These are phyloP conservation scores for Nicotiana benthamiana DNA, from an alignment of 257 asterid genomes.

Conservation along the genomic window DNA sequence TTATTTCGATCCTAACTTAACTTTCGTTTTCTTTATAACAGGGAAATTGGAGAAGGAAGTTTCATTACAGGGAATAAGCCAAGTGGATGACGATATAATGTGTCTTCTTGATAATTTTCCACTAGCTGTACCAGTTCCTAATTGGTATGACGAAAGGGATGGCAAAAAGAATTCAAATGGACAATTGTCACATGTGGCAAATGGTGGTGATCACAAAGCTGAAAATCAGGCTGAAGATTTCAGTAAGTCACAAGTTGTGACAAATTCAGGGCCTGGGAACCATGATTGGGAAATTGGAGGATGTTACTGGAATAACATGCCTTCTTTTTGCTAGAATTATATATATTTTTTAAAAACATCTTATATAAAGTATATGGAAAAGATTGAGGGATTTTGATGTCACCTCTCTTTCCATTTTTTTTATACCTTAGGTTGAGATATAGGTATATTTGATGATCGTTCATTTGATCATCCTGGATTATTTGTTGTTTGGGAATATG, in stretches of 20 bases:
- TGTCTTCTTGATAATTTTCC: constrained; percentile 52
- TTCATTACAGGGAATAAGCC: constrained; percentile 13
- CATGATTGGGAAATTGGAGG: constrained; percentile 34
- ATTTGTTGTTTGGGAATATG: neutral
- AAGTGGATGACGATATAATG: constrained; percentile 45
- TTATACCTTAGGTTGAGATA: neutral
- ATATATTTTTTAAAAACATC: too few relatives aligned
- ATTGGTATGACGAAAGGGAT: constrained; percentile 36
- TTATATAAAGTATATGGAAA: neutral
- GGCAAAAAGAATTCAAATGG: neutral
- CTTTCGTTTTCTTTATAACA: neutral
- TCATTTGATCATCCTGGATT: neutral
- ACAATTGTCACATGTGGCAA: constrained; percentile 6
- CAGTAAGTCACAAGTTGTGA: constrained; percentile 18
- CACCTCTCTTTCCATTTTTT: neutral
- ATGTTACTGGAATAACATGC: constrained; percentile 49
- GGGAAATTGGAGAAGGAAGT: neutral
- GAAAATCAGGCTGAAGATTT: constrained; percentile 15
- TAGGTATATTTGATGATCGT: neutral
- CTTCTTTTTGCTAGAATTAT: constrained; percentile 25
- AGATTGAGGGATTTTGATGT: neutral
- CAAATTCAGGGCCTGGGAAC: constrained; percentile 15
- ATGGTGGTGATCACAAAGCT: constrained; percentile 19
- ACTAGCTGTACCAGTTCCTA: constrained; percentile 39
- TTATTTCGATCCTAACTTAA: neutral